Evolutionary conservation across 2,329 filamentous ascomycete species (phyloP), one percentile per base, ranked within the genome.

Genomic region (Periconia macrospinosa): DNA sequence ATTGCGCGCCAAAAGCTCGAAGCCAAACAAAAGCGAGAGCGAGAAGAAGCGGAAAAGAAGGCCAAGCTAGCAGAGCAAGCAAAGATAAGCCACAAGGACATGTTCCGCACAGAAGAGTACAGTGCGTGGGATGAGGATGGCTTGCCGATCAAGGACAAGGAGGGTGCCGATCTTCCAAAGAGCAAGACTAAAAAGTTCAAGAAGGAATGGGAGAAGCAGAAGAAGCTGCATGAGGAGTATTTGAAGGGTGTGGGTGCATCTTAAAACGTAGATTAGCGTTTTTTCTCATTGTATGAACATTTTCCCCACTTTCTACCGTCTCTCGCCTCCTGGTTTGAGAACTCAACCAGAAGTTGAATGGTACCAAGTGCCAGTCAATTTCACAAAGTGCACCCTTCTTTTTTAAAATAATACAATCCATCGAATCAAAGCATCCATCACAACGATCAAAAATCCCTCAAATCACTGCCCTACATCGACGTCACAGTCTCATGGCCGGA

Each of bases 171-270:
- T 62, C 81, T 97, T 37, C 83, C 90, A 5, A 96, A 96, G 80
- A 89, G 83, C 55, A 84, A 86, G 68, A 68, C 77, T 47, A 97
- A 97, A 82, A 92, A 91, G 78, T 74, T 96, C 63, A 87, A 81
- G 76, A 97, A 97, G 80, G 87, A 91, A 52, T 96, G 90, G 90
- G 89, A 95, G 64, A 86, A 82, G 70, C 93, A 97, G 78, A 94
- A 92, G 81, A 95, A 93, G 81, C 73, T 84, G 54, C 87, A 92
- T 71, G 88, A 92, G 20, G 69, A 73, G 58, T 55, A 66, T 50
- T 19, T 65, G 19, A 67, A 65, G 52, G 54, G 59, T 42, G 51
- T 50, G 17, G 54, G 49, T n/a, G 19, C 47, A n/a, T 43, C 37
- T 15, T 46, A 6, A 46, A n/a, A 37, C 33, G 33, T 37, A 37